Conservation (phyloP, 2,329 filamentous ascomycete species). For the Paramyrothecium sp. region DNA sequence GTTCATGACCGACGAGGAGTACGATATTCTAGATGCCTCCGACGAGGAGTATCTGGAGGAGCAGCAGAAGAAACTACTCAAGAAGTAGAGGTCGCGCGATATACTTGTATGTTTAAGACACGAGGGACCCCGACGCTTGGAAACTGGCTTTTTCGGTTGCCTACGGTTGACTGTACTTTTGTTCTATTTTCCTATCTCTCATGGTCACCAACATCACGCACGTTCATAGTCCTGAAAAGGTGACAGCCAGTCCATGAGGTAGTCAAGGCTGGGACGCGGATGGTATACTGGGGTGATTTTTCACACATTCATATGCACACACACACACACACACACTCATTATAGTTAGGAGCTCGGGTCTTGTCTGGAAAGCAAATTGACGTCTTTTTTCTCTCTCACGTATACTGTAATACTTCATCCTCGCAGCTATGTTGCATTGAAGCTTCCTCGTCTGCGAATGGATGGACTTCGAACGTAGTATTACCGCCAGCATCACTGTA, state of each 20-base stretch:
- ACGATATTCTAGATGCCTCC: constrained; percentile 93
- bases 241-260: too few relatives aligned
- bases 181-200: constrained; percentile 16
- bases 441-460: too few relatives aligned
- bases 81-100: constrained; percentile 28
- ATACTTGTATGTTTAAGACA: constrained; percentile 11
- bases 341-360: neutral
- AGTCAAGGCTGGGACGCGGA: neutral
- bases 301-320: neutral
- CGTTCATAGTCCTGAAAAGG: neutral
- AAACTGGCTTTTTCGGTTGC: constrained; percentile 8
- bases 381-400: neutral
- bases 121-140: constrained; percentile 18
- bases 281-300: neutral
- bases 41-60: constrained; percentile 77
- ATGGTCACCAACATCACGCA: neutral
- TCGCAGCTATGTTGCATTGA: too few relatives aligned
- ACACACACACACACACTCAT: neutral
- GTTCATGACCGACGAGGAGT: constrained; percentile 96
- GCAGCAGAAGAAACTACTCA: constrained; percentile 40
- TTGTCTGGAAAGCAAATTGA: neutral
- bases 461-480: too few relatives aligned
- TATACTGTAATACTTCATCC: neutral
- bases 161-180: constrained; percentile 15
- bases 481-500: too few relatives aligned